Evolutionary conservation across 805 yeast species (phyloP).

Genomic region (Nakazawaea sp.): DNA sequence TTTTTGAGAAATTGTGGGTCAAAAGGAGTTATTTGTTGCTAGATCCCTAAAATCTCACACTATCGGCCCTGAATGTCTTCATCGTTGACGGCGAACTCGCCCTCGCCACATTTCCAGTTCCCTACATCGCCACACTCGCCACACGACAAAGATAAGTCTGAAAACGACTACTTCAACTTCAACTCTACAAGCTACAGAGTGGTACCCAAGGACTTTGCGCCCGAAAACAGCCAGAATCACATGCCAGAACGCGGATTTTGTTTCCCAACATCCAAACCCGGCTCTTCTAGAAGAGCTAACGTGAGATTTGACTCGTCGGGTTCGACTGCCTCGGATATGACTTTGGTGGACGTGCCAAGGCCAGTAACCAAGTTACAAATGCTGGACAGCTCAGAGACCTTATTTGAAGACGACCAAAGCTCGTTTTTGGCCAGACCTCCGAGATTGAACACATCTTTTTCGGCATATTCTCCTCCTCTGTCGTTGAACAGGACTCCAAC

Average conservation of each 20-base stretch:
- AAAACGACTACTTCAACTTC: background rate
- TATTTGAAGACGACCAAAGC: background rate
- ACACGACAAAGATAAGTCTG: background rate
- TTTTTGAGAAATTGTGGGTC: too few species aligned
- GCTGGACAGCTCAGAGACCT: background rate
- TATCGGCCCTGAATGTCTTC: too few species aligned
- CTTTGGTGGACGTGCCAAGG: constrained; percentile 1
- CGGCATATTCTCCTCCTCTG: background rate
- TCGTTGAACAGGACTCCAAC: constrained; percentile 1
- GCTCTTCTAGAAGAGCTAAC: too few species aligned
- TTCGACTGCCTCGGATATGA: constrained; percentile 4
- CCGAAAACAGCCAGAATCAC: too few species aligned
- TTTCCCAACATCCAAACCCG: too few species aligned
- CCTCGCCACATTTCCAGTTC: constrained; percentile 9
- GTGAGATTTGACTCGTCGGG: constrained; percentile 7
- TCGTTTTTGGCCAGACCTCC: constrained; percentile 2
- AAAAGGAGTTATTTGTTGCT: too few species aligned
- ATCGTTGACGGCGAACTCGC: constrained; percentile 6
- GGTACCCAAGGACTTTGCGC: too few species aligned
- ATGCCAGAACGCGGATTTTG: too few species aligned
- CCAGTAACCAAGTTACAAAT: background rate
- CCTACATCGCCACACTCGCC: background rate
- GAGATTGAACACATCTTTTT: background rate
- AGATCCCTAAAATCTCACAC: too few species aligned
- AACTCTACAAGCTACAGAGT: too few species aligned